Base-by-base conservation (phyloP, 495 filamentous ascomycete species). In the Rhypophila decipiens region DNA sequence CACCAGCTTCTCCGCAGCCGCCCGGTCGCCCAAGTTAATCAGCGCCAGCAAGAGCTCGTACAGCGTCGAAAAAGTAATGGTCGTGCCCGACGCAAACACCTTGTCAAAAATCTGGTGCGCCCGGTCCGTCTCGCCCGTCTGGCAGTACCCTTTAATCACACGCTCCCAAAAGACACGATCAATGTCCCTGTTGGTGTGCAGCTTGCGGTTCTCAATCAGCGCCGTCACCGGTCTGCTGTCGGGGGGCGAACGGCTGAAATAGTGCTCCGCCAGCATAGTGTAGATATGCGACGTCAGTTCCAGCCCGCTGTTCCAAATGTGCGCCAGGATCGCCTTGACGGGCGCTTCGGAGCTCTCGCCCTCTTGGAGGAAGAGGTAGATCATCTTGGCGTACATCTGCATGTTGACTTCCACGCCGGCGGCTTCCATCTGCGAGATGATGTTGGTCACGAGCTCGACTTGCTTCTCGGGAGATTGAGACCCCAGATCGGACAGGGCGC, bases 131-230 rank as follows among this genome's bases (percentile, higher is more conserved):
- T 79, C 65, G 29, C 77, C 77, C 5, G 52, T 56, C 15, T 57
- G 41, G 9, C 75, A 68, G 55, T 85, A 89, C 5, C 82, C 83
- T 43, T 75, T 72, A 39, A 87, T 71, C 27, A 87, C 63, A 41
- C 84, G 72, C 51, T 86, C 80, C 73, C 80, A 88, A 56, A 90
- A 81, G 31, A 78, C 61, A 29, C 64, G 59, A 62, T 88, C 83
- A n/a, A 74, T 42, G 29, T 64, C 51, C 39, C 53, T 44, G 23
- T 65, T 63, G 0, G 58, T 44, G 11, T 58, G 53, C 23, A 72
- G 51, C n/a, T 61, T 49, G 21, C 74, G 70, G 18, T 69, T 65
- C 12, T 67, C 42, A 50, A 82, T 75, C 5, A 88, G 63, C 8
- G 66, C 45, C 18, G 76, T 72, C 24, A 87, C 72, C 19, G 77